Conservation (phyloP, 805 yeast genomes). For the Candida awuae region DNA sequence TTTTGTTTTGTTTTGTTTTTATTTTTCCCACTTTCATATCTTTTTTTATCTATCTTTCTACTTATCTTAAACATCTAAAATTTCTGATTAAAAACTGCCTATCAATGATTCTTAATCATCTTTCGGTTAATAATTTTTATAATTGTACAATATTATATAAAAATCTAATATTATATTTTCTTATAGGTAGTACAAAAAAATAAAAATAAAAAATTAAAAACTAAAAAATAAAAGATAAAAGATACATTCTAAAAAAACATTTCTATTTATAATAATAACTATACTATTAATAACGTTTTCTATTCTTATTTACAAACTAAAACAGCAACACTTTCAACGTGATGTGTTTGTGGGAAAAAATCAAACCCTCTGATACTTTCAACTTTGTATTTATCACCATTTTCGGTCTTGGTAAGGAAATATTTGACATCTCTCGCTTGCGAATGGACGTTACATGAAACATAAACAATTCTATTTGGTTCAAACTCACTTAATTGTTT, state of each 20-base stretch:
- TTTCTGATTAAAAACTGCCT: not conserved
- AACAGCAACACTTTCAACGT: conserved; percentile 49
- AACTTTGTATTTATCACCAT: conserved; percentile 57
- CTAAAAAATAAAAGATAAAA: too few species aligned
- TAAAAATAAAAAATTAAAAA: too few species aligned
- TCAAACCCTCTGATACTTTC: conserved; percentile 91
- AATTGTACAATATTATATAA: not conserved
- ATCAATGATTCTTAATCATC: not conserved
- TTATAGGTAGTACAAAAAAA: too few species aligned
- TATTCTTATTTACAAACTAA: conserved; percentile 19
- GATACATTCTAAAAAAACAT: too few species aligned
- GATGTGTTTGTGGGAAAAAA: conserved; percentile 68
- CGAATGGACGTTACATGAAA: conserved; percentile 95
- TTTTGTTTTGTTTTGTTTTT: too few species aligned
- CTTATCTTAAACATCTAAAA: not conserved
- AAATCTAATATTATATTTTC: too few species aligned
- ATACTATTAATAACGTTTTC: not conserved
- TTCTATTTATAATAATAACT: too few species aligned
- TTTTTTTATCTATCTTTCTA: not conserved
- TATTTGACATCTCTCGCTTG: conserved; percentile 92
- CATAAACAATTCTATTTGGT: conserved; percentile 86
- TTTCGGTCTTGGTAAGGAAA: conserved; percentile 58
- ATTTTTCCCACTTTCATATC: not conserved
- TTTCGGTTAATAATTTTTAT: not conserved
- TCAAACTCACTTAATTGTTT: conserved; percentile 75